Evolutionary conservation across 352 stramenopile genomes (phyloP).

Genomic region (Pythium sp.): DNA sequence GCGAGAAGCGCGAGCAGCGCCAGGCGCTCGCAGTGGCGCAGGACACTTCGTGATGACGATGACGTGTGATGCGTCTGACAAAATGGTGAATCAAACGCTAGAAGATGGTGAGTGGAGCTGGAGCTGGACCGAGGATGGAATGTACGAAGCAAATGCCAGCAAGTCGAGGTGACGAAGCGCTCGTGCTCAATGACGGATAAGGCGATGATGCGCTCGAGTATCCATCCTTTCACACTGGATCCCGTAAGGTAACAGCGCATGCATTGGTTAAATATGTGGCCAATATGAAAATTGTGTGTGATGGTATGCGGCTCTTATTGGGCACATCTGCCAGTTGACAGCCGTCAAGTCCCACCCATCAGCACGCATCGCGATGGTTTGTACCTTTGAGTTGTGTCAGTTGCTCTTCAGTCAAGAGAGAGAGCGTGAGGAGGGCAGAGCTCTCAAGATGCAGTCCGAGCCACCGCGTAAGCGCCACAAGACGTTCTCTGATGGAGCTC

Average conservation of each 20-base stretch:
- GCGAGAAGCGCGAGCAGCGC: constrained; percentile 69
- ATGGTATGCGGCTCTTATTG: not conserved
- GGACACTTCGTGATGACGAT: not conserved
- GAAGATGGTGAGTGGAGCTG: not conserved
- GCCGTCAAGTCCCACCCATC: not conserved
- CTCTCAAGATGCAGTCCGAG: not conserved
- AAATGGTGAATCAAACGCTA: not conserved
- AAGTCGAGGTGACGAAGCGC: not conserved
- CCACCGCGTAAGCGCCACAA: not conserved
- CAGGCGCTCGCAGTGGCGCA: constrained; percentile 11
- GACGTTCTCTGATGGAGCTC: not conserved
- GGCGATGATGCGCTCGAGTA: not conserved
- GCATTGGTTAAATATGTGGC: not conserved
- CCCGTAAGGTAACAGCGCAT: not conserved
- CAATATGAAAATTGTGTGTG: not conserved
- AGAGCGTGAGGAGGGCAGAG: not conserved
- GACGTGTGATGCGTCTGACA: not conserved
- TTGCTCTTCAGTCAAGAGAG: not conserved
- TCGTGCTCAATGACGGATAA: not conserved
- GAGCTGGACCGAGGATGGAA: not conserved
- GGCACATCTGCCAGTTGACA: constrained; percentile 2
- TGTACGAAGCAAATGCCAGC: not conserved
- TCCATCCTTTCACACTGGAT: too few relatives aligned
- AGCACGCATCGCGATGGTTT: not conserved
- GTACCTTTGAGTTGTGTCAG: not conserved